Evolutionary conservation across 768 basidiomycete genomes (phyloP), one percentile per base, ranked within the genome.

Genomic region (Ramaria sp.): DNA sequence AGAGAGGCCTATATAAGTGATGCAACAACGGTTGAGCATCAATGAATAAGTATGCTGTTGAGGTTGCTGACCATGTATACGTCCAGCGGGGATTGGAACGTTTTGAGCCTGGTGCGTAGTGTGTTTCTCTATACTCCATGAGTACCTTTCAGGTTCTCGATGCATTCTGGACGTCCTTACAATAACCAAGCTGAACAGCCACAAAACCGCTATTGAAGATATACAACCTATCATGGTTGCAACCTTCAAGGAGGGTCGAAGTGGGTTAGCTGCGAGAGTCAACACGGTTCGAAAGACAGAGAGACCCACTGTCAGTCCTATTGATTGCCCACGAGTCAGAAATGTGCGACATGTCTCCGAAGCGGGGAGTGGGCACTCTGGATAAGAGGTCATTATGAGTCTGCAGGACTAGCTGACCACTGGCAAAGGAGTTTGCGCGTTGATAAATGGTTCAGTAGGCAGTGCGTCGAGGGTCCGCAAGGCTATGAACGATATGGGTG

Each of bases 11-110:
- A 30, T n/a, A 37, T n/a, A 4, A 4, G 3, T 47, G 10, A 55
- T 10, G 18, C 50, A 41, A 42, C 50, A 38, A 8, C n/a, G n/a
- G 13, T 9, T 34, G n/a, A 9, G 13, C 32, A 34, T 16, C 45
- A 42, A 3, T 27, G 28, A 42, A 48, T 56, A 41, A 27, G 7
- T 15, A 7, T 4, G 34, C 20, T 32, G 34, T 32, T 32, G 18
- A 27, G 16, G 45, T 22, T 62, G 43, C 32, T n/a, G n/a, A 71
- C 73, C 67, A 75, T 71, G 47, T 73, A 68, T 8, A 71, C 59
- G 56, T 76, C 72, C 50, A 70, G 64, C 3, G 73, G 71, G 37
- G 64, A 61, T 50, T 62, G 64, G 20, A 74, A 61, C 7, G 71
- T 58, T 18, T 52, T 61, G 57, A 61, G 63, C 28, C 63, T 42